phyloP scores from a whole-genome alignment of 148 eudicot species.

The Euryodendron excelsum region DNA sequence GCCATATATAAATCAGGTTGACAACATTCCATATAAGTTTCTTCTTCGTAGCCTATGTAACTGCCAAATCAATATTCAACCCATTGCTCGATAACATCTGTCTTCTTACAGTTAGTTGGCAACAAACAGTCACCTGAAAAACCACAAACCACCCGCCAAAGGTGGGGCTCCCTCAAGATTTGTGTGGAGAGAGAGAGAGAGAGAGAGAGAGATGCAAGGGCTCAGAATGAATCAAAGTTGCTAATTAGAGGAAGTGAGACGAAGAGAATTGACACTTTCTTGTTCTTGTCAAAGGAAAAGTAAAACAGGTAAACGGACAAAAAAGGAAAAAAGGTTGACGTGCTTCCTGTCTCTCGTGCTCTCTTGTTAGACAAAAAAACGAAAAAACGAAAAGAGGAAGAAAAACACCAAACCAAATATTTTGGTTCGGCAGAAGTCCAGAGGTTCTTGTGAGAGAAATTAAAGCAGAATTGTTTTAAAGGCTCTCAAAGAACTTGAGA shows the following conservation, averaged over 20 bases:
- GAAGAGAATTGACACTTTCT: neutral
- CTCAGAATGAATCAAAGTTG: neutral
- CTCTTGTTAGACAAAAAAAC: neutral
- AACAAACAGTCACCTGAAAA: neutral
- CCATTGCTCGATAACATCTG: too few species aligned
- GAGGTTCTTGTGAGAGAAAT: neutral
- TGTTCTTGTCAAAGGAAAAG: neutral
- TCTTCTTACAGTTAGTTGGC: too few species aligned
- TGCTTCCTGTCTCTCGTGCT: neutral
- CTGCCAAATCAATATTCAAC: too few species aligned
- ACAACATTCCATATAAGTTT: too few species aligned
- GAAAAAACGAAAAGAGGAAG: neutral
- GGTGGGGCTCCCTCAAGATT: neutral
- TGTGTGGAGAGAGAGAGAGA: slow-evolving; percentile 1
- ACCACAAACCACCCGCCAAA: slow-evolving; percentile 5
- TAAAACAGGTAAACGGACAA: neutral
- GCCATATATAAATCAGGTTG: too few species aligned
- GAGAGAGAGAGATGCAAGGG: neutral
- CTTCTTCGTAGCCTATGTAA: too few species aligned
- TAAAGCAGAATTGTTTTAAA: neutral
- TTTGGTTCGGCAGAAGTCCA: neutral
- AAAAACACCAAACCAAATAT: neutral
- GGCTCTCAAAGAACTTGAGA: neutral
- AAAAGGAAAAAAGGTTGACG: neutral
- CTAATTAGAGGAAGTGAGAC: neutral